Evolutionary conservation across 1,284 basidiomycete species (phyloP).

Genomic region (Microbotryum violaceum): DNA sequence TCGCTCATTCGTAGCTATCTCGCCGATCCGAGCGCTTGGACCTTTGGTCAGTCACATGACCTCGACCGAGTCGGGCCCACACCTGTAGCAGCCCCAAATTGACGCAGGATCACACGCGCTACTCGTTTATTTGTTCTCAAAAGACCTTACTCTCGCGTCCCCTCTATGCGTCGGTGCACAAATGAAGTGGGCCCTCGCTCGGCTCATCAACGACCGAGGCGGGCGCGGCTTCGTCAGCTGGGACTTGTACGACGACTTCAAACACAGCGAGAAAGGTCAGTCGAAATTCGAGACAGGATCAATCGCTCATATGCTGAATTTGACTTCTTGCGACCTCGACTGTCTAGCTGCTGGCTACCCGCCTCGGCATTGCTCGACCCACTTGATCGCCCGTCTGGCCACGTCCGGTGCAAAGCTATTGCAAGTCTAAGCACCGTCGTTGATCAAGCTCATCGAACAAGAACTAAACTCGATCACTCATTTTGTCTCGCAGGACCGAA

Average conservation of each 20-base stretch:
- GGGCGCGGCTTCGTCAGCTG: constrained; percentile 30
- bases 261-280: constrained; percentile 17
- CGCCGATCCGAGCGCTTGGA: constrained; percentile 17
- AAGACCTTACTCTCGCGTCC: constrained; percentile 66
- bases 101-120: too few species aligned
- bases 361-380: constrained; percentile 51
- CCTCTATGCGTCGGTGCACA: constrained; percentile 66
- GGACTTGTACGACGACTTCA: constrained; percentile 28
- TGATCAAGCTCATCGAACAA: too few species aligned
- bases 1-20: constrained; percentile 69
- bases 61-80: neutral
- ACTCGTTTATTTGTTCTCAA: neutral
- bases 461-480: neutral
- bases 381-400: constrained; percentile 64
- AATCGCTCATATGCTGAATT: neutral
- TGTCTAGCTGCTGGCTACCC: neutral
- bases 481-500: constrained; percentile 5
- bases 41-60: constrained; percentile 9
- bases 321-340: neutral
- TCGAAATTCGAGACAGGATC: neutral
- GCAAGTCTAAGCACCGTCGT: neutral
- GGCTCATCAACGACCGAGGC: constrained; percentile 29
- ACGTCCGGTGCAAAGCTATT: constrained; percentile 48
- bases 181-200: constrained; percentile 34
- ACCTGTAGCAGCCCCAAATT: neutral